Base-by-base conservation (phyloP, 2,329 filamentous ascomycete species). In the Tolypocladium endophyticum region DNA sequence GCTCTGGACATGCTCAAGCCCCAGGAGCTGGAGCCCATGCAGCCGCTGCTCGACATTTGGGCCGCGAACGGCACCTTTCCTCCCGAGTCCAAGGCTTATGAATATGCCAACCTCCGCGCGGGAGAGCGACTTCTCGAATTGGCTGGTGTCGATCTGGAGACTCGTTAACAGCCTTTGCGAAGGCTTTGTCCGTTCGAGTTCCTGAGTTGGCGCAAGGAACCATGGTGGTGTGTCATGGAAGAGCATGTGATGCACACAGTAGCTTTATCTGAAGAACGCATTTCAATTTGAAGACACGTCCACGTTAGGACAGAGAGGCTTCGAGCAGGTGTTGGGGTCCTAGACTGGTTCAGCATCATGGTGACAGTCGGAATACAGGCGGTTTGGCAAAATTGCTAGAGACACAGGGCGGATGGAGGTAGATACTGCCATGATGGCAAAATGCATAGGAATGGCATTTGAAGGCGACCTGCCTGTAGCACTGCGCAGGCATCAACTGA, bases 21-120 rank as follows among this genome's bases (percentile, higher is more conserved):
- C 61, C 88, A 91, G 69, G 93, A 97, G 74, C 83, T 95, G 68
- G 92, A 97, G 79, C 93, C 93, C 28, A 96, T 97, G 91, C 90
- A 95, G 77, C 91, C 90, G 33, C 77, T 97, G 66, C 90, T 97
- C 66, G 92, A 97, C 69, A 82, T 97, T 55, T 97, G 92, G 88
- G 87, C 92, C 33, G 87, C 87, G 63, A 93, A 93, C 70, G 92
- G 92, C 61, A 89, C 92, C 33, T 89, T 97, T 67, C 92, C 92
- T 2, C 84, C 85, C 16, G 88, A 89, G 63, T 87, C 83, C 50
- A 87, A 85, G 74, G 85, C 84, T 2, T 87, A 86, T 68, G 81
- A 84, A 62, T 85, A 84, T 66, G 84, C 85, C 62, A 87, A 87
- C 69, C 71, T 86, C 53, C 77, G 78, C 61, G 83, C 80, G 41